Base-by-base conservation (phyloP, 805 yeast species). In the Spathaspora hagerdaliae region DNA sequence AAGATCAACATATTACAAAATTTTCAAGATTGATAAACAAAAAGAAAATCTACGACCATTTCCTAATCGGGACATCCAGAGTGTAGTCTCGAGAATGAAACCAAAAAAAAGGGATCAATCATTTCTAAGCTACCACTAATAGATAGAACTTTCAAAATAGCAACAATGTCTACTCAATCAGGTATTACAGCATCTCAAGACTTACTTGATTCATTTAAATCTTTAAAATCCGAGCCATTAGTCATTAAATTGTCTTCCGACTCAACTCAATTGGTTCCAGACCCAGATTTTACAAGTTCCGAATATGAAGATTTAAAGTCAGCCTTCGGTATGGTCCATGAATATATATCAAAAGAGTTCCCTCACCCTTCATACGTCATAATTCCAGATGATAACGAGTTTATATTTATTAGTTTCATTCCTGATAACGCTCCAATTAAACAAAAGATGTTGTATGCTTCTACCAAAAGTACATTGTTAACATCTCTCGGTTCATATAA, bases 381-480 rank as follows among this genome's bases (percentile, higher is more conserved):
- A 7, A 39, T 70, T 10, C 53, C 59, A 10, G 49, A 42, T 12
- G 42, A 51, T 6, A 50, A 42, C 27, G 52, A 43, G 26, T 52
- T 51, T 31, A 74, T 79, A 3, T 90, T 92, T 55, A 77, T 90
- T 39, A 81, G 94, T 15, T 91, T 76, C 66, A 91, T 92, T 43
- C 97, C 99, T 0, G 97, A 92, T 61, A 64, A 64, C 42, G 87
- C 97, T 7, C 81, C 83, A 2, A 91, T 92, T 34, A 78, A 90
- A 47, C 75, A 78, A 46, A 94, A 92, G 63, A 94, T 94, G 97
- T 73, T 94, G 41, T 94, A 91, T 62, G 98, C 98, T 5, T 87
- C 97, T 2, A 83, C 95, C 9, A 88, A 88, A 50, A 85, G 81
- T 61, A 81, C 94, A 1, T 64, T 94, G 33, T 67, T 87, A 45